Percentiles rank a stretch among this genome's conserved stretches.
These are phyloP conservation scores for Liriodendron chinense DNA, from an alignment of 164 flowering plant species.

Conservation along the genomic window DNA sequence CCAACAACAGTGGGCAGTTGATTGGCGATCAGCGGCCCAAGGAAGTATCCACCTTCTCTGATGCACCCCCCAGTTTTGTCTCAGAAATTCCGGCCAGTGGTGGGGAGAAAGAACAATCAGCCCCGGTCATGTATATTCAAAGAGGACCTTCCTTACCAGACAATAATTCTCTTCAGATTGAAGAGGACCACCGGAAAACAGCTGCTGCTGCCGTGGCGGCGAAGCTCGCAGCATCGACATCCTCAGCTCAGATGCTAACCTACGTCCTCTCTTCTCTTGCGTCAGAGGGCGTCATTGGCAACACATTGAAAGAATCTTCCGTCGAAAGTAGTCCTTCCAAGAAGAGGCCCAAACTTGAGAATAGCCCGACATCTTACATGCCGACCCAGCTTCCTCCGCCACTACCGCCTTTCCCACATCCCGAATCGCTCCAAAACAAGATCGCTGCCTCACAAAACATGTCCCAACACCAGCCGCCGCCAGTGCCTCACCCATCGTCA, in stretches of 20 bases:
- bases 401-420: conserved; percentile 34
- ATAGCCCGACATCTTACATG: conserved; percentile 34
- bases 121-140: conserved; percentile 49
- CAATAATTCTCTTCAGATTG: conserved; percentile 26
- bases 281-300: conserved; percentile 68
- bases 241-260: conserved; percentile 96
- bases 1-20: conserved; percentile 24
- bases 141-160: conserved; percentile 33
- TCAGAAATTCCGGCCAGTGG: conserved; percentile 16
- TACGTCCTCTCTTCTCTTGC: conserved; percentile 84
- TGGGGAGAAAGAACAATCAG: conserved; percentile 52
- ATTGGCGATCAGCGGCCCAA: conserved; percentile 38
- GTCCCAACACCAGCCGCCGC: conserved; percentile 17
- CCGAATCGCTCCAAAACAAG: conserved; percentile 41
- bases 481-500: conserved; percentile 54
- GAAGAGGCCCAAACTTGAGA: conserved; percentile 68
- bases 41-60: conserved; percentile 31
- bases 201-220: conserved; percentile 94
- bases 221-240: conserved; percentile 80
- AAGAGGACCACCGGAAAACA: conserved; percentile 66
- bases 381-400: conserved; percentile 48
- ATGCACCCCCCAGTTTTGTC: conserved; percentile 28
- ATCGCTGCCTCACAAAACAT: conserved; percentile 22
- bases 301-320: conserved; percentile 40
- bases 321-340: conserved; percentile 46